phyloP scores from a whole-genome alignment of 2,329 filamentous ascomycete genomes.

The Aspergillus fructus region DNA sequence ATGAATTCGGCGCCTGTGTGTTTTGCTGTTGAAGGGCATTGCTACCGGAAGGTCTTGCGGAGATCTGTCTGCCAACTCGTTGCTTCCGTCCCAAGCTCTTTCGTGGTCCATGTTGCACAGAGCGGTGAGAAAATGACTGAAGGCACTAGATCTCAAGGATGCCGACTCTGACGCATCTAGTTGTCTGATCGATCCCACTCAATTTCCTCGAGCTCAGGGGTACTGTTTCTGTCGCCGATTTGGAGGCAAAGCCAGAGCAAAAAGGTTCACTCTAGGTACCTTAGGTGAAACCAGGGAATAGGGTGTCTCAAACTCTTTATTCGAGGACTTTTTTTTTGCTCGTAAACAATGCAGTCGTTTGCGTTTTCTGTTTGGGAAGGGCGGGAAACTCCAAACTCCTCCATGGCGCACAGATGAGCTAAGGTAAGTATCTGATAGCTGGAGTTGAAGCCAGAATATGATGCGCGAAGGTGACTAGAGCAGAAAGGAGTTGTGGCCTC shows the following conservation, averaged over 20 bases:
- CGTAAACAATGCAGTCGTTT: neutral
- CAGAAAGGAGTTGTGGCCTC: constrained; percentile 12
- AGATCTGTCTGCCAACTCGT: neutral
- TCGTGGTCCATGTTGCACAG: neutral
- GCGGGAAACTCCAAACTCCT: neutral
- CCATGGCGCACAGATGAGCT: neutral
- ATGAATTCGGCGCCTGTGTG: neutral
- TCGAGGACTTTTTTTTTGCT: neutral
- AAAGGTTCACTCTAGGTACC: neutral
- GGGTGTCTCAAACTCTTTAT: neutral
- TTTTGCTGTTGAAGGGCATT: neutral
- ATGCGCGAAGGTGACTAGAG: neutral
- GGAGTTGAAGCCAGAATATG: neutral
- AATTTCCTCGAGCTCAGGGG: too few species aligned
- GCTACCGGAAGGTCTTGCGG: neutral
- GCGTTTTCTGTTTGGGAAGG: neutral
- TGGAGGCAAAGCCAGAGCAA: too few species aligned
- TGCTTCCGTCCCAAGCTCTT: neutral
- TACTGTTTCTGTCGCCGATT: too few species aligned
- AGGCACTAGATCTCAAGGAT: neutral
- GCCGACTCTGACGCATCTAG: neutral
- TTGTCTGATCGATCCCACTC: neutral
- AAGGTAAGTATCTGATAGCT: neutral
- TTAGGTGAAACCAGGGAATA: neutral
- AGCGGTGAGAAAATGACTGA: neutral